A percentile compares a stretch with the other conserved stretches of the same genome.
phyloP scores from a whole-genome alignment of 805 yeast species.

The Ogataea saltuana region DNA sequence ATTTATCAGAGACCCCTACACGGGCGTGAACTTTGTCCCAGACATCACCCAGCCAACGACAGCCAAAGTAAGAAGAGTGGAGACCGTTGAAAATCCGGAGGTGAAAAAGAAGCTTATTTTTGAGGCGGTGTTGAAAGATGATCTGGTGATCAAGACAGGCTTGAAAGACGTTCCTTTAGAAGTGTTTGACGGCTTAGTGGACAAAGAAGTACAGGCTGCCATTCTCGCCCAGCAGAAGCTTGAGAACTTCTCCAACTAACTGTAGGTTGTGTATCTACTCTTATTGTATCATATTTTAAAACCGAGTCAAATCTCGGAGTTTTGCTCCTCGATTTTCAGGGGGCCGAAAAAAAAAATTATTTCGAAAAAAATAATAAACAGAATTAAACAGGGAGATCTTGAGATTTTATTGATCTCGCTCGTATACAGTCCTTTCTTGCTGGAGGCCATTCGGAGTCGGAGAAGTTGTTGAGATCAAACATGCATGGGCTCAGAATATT shows the following conservation, averaged over 20 bases:
- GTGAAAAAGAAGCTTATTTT: constrained; percentile 39
- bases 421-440: too few species aligned
- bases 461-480: too few species aligned
- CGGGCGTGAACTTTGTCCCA: constrained; percentile 81
- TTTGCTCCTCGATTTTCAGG: background rate
- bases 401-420: too few species aligned
- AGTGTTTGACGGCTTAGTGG: constrained; percentile 58
- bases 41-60: constrained; percentile 68
- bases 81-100: constrained; percentile 25
- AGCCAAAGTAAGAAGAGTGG: constrained; percentile 34
- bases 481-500: too few species aligned
- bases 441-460: too few species aligned
- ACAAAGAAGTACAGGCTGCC: constrained; percentile 58
- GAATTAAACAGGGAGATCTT: too few species aligned
- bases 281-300: background rate
- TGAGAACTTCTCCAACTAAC: constrained; percentile 36
- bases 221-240: constrained; percentile 59
- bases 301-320: background rate
- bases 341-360: constrained; percentile 1
- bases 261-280: background rate
- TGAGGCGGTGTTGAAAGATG: constrained; percentile 47
- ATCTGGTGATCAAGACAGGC: constrained; percentile 56
- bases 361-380: too few species aligned
- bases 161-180: constrained; percentile 57
- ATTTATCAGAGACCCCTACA: constrained; percentile 77